Base-by-base conservation (phyloP, 495 filamentous ascomycete species). In the Penicillium argentinense region DNA sequence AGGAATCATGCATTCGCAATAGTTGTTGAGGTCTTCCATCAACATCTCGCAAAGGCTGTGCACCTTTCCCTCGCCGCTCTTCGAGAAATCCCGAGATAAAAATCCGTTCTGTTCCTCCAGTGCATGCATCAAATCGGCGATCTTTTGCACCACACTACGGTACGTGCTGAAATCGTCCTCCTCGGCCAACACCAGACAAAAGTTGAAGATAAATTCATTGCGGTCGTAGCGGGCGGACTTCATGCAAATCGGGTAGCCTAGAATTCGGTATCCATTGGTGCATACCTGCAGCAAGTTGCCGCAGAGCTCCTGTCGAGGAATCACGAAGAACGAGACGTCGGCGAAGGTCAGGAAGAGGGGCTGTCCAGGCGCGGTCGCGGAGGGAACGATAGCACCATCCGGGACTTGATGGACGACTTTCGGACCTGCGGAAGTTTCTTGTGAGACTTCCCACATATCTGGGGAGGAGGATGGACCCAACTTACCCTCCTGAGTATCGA, bases 131-230 rank as follows among this genome's bases (percentile, higher is more conserved):
- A 95, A 77, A 39, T 82, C 78, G 11, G 91, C 93, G 11, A 97
- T 73, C 54, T 95, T 88, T 54, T 84, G 74, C 25, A 93, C 90
- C 28, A 97, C 88, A 47, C 82, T 84, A 64, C 90, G 84, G 62
- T 95, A 95, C 27, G 71, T 76, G 52, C 74, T 75, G 50, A 79
- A 80, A 47, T 87, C 83, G 5, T 71, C 75, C 57, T 85, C 81
- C 46, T 86, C 85, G 36, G 83, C 80, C 29, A 98, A 73, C 12
- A 98, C 89, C 16, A 97, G 63, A 38, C 88, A 88, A 55, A 97
- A 96, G 63, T 97, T 97, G 80, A 97, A 98, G 60, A 96, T 95
- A 70, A 95, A 97, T 62, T 96, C 87, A 68, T 97, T 98, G 41
- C 93, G 86, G 43, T 85, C 78, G 63, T 98, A 92, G 33, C 77